A percentile compares a stretch with the other conserved stretches of the same genome.
Evolutionary conservation across 2,329 filamentous ascomycete species (phyloP).

Genomic region (Chaetomiaceae sp.): DNA sequence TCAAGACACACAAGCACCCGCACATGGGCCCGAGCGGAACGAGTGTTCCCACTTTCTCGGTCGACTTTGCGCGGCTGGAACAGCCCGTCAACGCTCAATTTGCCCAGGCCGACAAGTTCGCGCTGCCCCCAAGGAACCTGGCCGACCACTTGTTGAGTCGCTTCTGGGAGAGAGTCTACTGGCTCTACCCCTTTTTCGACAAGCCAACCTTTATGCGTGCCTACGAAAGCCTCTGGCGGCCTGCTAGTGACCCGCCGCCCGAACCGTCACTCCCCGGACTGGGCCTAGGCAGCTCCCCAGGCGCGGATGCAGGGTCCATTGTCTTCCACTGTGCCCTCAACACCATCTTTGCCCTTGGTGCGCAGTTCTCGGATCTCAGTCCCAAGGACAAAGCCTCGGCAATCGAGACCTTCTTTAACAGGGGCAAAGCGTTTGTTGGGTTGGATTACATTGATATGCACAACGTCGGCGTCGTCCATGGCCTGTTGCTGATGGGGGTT

Average conservation of each 20-base stretch:
- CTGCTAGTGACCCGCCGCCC: slow-evolving; percentile 8
- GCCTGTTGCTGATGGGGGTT: slow-evolving; percentile 36
- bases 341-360: slow-evolving; percentile 38
- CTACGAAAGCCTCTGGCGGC: slow-evolving; percentile 36
- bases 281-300: slow-evolving; percentile 33
- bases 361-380: slow-evolving; percentile 32
- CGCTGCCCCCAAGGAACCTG: slow-evolving; percentile 36
- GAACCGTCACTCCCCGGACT: slow-evolving; percentile 22
- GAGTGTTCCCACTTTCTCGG: not conserved
- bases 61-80: not conserved
- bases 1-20: slow-evolving; percentile 17
- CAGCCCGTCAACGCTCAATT: slow-evolving; percentile 15
- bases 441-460: slow-evolving; percentile 35
- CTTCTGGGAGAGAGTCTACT: slow-evolving; percentile 38
- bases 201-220: slow-evolving; percentile 36
- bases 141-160: slow-evolving; percentile 38
- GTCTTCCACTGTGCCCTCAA: slow-evolving; percentile 41
- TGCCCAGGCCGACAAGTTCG: slow-evolving; percentile 28
- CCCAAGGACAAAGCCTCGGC: slow-evolving; percentile 27
- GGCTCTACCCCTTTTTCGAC: slow-evolving; percentile 42
- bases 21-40: not conserved
- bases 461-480: slow-evolving; percentile 38
- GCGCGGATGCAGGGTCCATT: slow-evolving; percentile 30
- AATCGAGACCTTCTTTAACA: slow-evolving; percentile 33
- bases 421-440: slow-evolving; percentile 33